Percentiles rank a stretch among this genome's conserved stretches.
phyloP scores from a whole-genome alignment of 805 yeast species.

The Candida namnaoensis region DNA sequence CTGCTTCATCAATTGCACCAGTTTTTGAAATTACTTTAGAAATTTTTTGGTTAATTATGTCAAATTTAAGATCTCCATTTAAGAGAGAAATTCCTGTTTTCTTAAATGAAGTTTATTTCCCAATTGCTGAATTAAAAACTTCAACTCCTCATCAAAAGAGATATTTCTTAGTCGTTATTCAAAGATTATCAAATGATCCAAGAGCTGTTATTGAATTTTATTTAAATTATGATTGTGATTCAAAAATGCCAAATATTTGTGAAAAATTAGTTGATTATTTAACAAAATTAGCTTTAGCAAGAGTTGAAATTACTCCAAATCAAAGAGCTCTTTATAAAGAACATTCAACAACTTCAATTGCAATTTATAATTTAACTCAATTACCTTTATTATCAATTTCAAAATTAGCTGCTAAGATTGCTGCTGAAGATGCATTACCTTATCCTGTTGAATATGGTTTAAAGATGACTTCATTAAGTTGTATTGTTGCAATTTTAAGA shows the following conservation, averaged over 20 bases:
- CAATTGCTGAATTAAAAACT: slow-evolving; percentile 85
- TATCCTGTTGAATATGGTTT: slow-evolving; percentile 80
- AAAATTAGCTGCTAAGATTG: slow-evolving; percentile 39
- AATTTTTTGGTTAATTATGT: slow-evolving; percentile 83
- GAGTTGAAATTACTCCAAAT: slow-evolving; percentile 62
- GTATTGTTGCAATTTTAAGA: slow-evolving; percentile 73
- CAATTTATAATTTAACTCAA: slow-evolving; percentile 65
- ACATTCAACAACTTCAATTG: slow-evolving; percentile 42
- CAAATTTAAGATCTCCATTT: slow-evolving; percentile 79
- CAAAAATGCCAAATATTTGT: slow-evolving; percentile 70
- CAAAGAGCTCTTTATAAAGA: slow-evolving; percentile 56
- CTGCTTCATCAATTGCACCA: slow-evolving; percentile 85
- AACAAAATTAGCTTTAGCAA: slow-evolving; percentile 53
- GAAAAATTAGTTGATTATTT: slow-evolving; percentile 76
- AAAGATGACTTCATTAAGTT: slow-evolving; percentile 71
- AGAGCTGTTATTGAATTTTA: slow-evolving; percentile 87
- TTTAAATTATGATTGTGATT: slow-evolving; percentile 91
- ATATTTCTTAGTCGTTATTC: slow-evolving; percentile 73
- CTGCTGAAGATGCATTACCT: slow-evolving; percentile 43
- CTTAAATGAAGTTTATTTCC: slow-evolving; percentile 87
- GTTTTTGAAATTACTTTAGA: slow-evolving; percentile 88
- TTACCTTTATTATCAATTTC: slow-evolving; percentile 73
- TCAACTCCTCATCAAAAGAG: slow-evolving; percentile 91
- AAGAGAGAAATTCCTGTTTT: slow-evolving; percentile 92
- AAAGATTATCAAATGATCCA: slow-evolving; percentile 81